Base-by-base conservation (phyloP, 2,329 filamentous ascomycete species). In the Trichophyton simii region DNA sequence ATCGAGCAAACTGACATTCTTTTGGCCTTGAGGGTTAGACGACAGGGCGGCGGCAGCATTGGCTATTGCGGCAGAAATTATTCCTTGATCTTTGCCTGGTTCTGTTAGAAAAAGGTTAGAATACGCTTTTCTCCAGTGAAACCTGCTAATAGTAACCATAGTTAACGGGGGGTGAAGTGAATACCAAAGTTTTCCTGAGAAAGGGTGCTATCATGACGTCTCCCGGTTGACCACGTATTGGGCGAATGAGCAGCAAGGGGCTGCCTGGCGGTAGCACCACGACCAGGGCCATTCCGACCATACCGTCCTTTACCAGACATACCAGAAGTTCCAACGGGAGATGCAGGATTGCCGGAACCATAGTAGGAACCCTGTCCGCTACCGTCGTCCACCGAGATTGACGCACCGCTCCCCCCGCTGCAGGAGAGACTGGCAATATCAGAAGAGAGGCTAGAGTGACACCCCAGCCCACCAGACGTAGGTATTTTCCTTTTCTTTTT, bases 401-500 rank as follows among this genome's bases (percentile, higher is more conserved):
- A 31, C 7, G 79, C 76, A 61, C 79, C 75, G 58, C 73, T 72
- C 6, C 78, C 73, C 58, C 68, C 75, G 41, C 78, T 77, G 57
- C 87, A 78, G 52, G 82, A 83, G 80, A 87, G 82, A 67, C 79
- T 83, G 46, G 84, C 82, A 72, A 87, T 78, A 66, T 87, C 85
- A 31, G 82, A 80, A 15, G 83, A 84, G 59, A 88, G 73, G 61
- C 78, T 77, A 65, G 79, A 78, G 69, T 84, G 82, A 64, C 79
- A 75, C 60, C 77, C 82, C 13, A 85, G 79, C 68, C 89, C 88
- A 18, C 89, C 88, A 8, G 89, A 90, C 0, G 91, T 91, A 0
- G 94, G 94, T 42, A 99, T 97, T 76, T 99, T 99, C 67, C 94
- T 84, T 75, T 99, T 97, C 79, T 97, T 99, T 76, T 99, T 99